phyloP scores from a whole-genome alignment of 306 rosid genomes.

The Macrotyloma uniflorum region DNA sequence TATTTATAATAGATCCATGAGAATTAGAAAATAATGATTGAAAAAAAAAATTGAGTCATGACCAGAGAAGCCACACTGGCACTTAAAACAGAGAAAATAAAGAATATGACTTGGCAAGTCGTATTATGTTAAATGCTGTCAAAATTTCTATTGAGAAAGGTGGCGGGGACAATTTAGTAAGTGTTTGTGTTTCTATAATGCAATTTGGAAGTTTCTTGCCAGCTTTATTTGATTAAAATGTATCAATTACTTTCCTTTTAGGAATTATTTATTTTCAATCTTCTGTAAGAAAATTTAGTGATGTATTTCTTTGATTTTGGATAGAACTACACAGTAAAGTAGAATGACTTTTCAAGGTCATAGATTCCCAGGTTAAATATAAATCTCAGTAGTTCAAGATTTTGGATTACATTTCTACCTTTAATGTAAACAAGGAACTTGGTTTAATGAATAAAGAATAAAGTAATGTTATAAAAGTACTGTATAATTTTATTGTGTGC shows the following conservation, averaged over 20 bases:
- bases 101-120: not conserved
- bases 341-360: slow-evolving; percentile 18
- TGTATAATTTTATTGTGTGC: too few species aligned
- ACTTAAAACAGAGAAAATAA: not conserved
- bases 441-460: too few species aligned
- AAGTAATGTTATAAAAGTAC: too few species aligned
- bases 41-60: not conserved
- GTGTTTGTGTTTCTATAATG: not conserved
- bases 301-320: not conserved
- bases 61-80: not conserved
- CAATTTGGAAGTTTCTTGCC: slow-evolving; percentile 17
- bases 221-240: not conserved
- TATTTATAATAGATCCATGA: not conserved
- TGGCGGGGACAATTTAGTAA: not conserved
- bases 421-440: too few species aligned
- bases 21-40: not conserved
- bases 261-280: not conserved
- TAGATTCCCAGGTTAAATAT: not conserved
- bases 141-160: not conserved
- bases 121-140: not conserved
- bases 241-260: not conserved
- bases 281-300: not conserved
- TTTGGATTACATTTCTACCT: too few species aligned
- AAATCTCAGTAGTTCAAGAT: slow-evolving; percentile 5
- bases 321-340: not conserved